Evolutionary conservation across 2,329 filamentous ascomycete species (phyloP).

Genomic region (Cercospora sp.): DNA sequence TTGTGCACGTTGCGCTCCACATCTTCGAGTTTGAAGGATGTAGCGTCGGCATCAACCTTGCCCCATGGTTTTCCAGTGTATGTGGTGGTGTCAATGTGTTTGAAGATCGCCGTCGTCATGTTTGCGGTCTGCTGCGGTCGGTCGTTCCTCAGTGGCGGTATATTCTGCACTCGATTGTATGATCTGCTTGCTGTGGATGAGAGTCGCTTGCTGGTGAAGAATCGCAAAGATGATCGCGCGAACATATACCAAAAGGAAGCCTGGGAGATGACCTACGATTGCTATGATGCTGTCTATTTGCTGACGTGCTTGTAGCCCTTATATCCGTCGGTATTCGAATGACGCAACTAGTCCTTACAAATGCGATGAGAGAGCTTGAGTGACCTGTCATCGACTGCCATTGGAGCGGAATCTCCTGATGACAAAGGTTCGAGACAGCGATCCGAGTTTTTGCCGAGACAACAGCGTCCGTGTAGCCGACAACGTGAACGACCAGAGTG

Average conservation of each 20-base stretch:
- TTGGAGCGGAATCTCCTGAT: background rate
- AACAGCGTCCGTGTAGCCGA: background rate
- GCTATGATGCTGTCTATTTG: background rate
- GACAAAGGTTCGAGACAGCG: background rate
- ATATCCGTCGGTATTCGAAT: background rate
- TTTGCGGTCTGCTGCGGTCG: constrained; percentile 30
- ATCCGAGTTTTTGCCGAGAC: background rate
- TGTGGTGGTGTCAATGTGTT: constrained; percentile 60
- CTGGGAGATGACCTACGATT: background rate
- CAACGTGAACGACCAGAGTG: background rate
- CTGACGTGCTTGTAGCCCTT: background rate
- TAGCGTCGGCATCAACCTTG: constrained; percentile 63
- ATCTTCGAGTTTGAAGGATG: constrained; percentile 54
- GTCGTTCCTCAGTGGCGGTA: background rate
- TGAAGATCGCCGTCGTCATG: constrained; percentile 62
- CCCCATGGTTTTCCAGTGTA: constrained; percentile 57
- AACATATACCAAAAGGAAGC: background rate
- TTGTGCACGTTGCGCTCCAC: constrained; percentile 54
- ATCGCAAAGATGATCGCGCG: background rate
- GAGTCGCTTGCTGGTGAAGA: background rate
- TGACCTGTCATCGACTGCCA: background rate
- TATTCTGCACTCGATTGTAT: background rate
- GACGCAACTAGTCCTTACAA: constrained; percentile 2
- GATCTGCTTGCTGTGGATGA: background rate
- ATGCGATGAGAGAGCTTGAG: background rate